phyloP scores from a whole-genome alignment of 257 asterid species.

The Lycium barbarum region DNA sequence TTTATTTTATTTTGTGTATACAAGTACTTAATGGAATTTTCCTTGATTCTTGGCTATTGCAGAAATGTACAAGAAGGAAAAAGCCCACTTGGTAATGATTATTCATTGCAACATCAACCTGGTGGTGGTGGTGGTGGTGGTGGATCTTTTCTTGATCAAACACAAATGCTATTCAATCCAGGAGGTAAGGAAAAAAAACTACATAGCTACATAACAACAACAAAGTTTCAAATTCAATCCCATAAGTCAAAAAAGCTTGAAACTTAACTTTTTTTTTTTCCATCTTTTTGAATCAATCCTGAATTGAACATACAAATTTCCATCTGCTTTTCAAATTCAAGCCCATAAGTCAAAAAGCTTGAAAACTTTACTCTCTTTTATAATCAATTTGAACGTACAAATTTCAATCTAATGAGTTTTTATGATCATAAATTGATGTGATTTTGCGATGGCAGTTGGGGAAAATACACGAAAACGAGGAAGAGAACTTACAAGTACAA shows the following conservation, averaged over 20 bases:
- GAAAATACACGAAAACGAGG: slow-evolving; percentile 43
- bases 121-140: slow-evolving; percentile 22
- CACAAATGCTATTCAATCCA: slow-evolving; percentile 43
- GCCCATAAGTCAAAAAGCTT: background rate
- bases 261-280: background rate
- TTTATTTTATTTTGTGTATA: background rate
- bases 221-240: background rate
- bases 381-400: background rate
- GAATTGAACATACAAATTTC: background rate
- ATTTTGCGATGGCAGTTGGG: slow-evolving; percentile 31
- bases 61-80: slow-evolving; percentile 48
- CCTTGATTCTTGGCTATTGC: slow-evolving; percentile 24
- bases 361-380: background rate
- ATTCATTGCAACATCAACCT: slow-evolving; percentile 38
- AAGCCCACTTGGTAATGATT: slow-evolving; percentile 35
- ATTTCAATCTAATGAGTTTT: background rate
- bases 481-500: slow-evolving; percentile 36
- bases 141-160: slow-evolving; percentile 43
- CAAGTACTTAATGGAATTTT: background rate
- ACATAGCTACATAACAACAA: background rate
- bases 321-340: background rate
- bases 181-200: slow-evolving; percentile 38
- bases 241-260: background rate
- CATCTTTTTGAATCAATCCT: too few relatives aligned
- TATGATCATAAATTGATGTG: background rate